Evolutionary conservation across 2,329 filamentous ascomycete species (phyloP), one percentile per base, ranked within the genome.

Genomic region (Penicillium sp.): DNA sequence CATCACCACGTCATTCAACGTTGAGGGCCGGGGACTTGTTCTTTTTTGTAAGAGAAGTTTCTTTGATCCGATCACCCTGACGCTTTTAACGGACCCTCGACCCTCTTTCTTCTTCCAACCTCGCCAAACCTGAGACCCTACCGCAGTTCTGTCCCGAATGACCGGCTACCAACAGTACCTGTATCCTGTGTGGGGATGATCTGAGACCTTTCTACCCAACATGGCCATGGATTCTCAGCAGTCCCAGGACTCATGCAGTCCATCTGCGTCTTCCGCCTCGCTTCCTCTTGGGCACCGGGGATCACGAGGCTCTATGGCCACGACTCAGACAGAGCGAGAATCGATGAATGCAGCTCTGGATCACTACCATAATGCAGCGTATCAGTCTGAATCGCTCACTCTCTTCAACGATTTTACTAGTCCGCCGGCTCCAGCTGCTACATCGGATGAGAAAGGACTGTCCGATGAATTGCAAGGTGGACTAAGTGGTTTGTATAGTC

Each of bases 321-420:
- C 77, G 25, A 75, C 80, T 2, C 80, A 82, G 46, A 75, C 84
- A 38, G 88, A 92, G 71, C 88, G 85, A 69, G 88, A 91, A 60
- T 87, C 89, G 55, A 80, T 93, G 36, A 85, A 89, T 33, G 84
- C 90, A 59, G 84, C 88, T 17, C 84, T 97, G 58, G 89, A 96
- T 74, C 87, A 90, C 66, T 96, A 97, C 63, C 93, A 97, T 73
- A 91, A 81, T 48, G 87, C 89, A 6, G 91, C 92, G n/a, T 95
- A 89, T 68, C 89, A 90, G 70, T 89, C 89, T 33, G 88, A 89
- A 60, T 84, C 86, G 33, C 80, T 97, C 45, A 97, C 93, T 2
- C 95, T 91, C 9, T 97, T 97, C 75, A 95, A 95, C 75, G 92
- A 97, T 69, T 92, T 96, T 67, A 89, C 88, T 7, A 72, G 68